Evolutionary conservation across 2,329 filamentous ascomycete species (phyloP).

Genomic region (Boeremia exigua): DNA sequence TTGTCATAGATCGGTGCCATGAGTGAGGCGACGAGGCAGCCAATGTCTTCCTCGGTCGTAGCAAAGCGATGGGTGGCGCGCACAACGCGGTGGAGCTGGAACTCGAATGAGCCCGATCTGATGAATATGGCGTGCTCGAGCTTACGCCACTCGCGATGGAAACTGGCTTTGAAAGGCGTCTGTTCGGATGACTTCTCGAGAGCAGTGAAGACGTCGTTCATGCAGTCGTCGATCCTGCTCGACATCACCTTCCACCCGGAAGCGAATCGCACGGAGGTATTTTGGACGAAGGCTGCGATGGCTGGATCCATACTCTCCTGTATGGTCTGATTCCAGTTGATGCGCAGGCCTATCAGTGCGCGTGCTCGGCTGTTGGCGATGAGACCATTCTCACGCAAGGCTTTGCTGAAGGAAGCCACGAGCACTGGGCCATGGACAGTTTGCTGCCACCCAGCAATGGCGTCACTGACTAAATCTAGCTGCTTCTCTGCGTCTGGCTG

Average conservation of each 20-base stretch:
- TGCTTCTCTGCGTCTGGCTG: conserved; percentile 11
- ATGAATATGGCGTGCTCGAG: conserved; percentile 13
- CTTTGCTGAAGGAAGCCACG: conserved; percentile 11
- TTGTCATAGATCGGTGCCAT: conserved; percentile 10
- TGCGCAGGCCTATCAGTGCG: neutral
- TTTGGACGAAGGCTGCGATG: neutral
- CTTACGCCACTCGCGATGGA: conserved; percentile 16
- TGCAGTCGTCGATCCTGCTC: conserved; percentile 5
- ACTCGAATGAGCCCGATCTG: conserved; percentile 11
- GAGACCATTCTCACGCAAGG: conserved; percentile 8
- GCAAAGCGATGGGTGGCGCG: conserved; percentile 12
- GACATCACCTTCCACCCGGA: conserved; percentile 11
- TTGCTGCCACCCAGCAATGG: conserved; percentile 5
- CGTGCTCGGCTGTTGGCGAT: conserved; percentile 11
- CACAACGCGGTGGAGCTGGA: conserved; percentile 12
- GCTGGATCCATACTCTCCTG: conserved; percentile 8
- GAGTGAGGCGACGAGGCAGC: conserved; percentile 10
- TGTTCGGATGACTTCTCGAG: conserved; percentile 7
- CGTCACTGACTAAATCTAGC: neutral
- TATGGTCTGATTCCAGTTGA: conserved; percentile 13
- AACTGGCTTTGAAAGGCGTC: conserved; percentile 11
- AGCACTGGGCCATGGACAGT: conserved; percentile 5
- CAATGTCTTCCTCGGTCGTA: conserved; percentile 9
- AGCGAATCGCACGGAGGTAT: neutral
- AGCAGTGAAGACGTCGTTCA: conserved; percentile 9